phyloP scores from a whole-genome alignment of 768 basidiomycete species.

The Amanita thiersii region DNA sequence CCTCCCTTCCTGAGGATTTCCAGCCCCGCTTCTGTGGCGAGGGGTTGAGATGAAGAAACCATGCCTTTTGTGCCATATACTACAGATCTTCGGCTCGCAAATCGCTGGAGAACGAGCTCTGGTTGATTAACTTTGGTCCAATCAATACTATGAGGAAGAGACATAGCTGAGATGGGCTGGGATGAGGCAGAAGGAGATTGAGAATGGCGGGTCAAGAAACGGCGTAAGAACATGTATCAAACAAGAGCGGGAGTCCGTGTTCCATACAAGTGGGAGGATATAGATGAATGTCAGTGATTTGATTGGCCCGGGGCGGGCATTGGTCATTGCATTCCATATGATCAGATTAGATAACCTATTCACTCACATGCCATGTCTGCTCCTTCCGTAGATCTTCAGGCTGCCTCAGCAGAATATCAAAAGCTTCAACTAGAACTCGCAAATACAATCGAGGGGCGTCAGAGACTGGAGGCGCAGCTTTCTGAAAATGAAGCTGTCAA shows the following conservation, averaged over 20 bases:
- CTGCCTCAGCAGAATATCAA: constrained; percentile 67
- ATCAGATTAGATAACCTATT: constrained; percentile 7
- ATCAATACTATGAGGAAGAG: constrained; percentile 29
- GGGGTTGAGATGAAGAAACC: constrained; percentile 84
- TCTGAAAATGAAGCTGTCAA: constrained; percentile 90
- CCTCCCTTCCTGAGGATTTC: constrained; percentile 91
- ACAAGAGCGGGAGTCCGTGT: constrained; percentile 4
- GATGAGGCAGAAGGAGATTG: no score
- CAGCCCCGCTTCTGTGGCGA: constrained; percentile 85
- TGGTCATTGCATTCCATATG: not conserved
- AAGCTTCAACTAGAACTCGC: constrained; percentile 73
- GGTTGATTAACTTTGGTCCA: constrained; percentile 63
- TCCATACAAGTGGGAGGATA: not conserved
- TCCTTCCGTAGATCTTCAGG: constrained; percentile 49
- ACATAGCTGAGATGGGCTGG: constrained; percentile 15
- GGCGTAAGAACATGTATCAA: no score
- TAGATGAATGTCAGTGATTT: not conserved
- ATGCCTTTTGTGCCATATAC: constrained; percentile 84
- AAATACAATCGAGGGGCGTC: constrained; percentile 68
- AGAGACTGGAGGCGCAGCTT: constrained; percentile 83
- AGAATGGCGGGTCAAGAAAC: no score
- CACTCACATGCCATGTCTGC: constrained; percentile 36
- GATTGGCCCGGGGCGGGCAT: constrained; percentile 2
- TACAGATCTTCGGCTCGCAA: constrained; percentile 79
- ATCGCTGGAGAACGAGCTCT: constrained; percentile 57